Base-by-base conservation (phyloP, 805 yeast genomes). In the Candida insectalens region DNA sequence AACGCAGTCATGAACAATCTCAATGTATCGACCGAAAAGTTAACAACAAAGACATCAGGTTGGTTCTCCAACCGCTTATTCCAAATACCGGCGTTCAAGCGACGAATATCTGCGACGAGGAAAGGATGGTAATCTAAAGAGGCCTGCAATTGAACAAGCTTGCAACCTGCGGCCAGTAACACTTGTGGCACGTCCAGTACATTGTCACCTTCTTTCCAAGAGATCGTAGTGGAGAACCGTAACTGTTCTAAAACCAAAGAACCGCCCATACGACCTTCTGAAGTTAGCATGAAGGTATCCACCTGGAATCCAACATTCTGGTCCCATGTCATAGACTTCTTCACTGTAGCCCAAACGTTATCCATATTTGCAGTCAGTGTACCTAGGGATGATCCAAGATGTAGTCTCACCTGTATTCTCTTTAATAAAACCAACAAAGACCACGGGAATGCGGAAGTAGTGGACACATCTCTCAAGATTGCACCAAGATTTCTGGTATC, bases 91-190 rank as follows among this genome's bases (percentile, higher is more conserved):
- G 80, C 55, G 9, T 66, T 58, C 18, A 74, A 58, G 1, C 60
- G 57, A 5, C 62, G 55, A 15, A 80, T 52, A 12, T 66, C 64
- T 3, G 76, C 71, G 30, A 89, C 69, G 22, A 83, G 69, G 52
- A 92, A 87, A 13, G 83, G 73, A 50, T 89, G 96, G 51, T 76
- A 85, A 51, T 92, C 97, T 46, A 89, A 75, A 0, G 87, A 76
- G 4, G 77, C 59, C 46, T 80, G 81, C 3, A 71, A 46, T 19
- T 76, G 74, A 15, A 83, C 45, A 4, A 64, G 58, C 2, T 62
- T 74, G 21, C 85, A 50, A 0, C 79, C 76, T 4, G 74, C 61
- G 0, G 79, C 65, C 3, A 81, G 50, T 16, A 76, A 65, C 3
- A 89, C 77, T 37, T 83, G 53, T 0, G 97, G 96, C 7, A 79